Percentiles rank a stretch among this genome's conserved stretches.
Evolutionary conservation across 257 asterid species (phyloP).

Genomic region (Anisodus acutangulus): DNA sequence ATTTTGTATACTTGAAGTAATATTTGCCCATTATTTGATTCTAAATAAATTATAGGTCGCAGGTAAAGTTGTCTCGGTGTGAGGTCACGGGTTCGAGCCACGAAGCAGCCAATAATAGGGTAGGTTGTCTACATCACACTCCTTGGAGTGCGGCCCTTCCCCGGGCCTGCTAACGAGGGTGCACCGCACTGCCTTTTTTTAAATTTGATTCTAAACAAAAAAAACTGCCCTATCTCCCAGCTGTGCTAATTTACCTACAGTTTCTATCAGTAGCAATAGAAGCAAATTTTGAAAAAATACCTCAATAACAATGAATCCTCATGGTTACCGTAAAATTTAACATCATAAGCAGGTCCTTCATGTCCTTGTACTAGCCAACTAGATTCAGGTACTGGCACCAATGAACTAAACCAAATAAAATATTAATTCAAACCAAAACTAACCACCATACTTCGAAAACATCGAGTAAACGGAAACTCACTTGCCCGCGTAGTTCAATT

Average conservation of each 20-base stretch:
- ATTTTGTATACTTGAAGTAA: not conserved
- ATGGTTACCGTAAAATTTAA: slow-evolving; percentile 61
- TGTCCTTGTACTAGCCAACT: slow-evolving; percentile 71
- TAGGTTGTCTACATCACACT: too few relatives aligned
- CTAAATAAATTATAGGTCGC: not conserved
- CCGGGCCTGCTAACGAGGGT: too few relatives aligned
- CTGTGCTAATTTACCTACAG: not conserved
- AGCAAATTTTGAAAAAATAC: slow-evolving; percentile 39
- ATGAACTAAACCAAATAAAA: slow-evolving; percentile 52
- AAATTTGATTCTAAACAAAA: not conserved
- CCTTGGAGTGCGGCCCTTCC: too few relatives aligned
- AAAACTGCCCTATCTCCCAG: not conserved
- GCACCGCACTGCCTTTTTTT: too few relatives aligned
- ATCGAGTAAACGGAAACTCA: slow-evolving; percentile 36
- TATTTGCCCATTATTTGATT: not conserved
- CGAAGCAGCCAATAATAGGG: too few relatives aligned
- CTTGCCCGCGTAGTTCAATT: not conserved
- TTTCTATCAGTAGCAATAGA: not conserved
- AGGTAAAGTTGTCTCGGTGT: too few relatives aligned
- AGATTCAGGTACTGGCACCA: slow-evolving; percentile 64
- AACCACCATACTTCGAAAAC: slow-evolving; percentile 55
- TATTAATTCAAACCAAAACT: slow-evolving; percentile 33
- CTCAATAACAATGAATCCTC: slow-evolving; percentile 78
- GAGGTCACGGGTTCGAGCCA: too few relatives aligned
- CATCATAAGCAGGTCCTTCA: slow-evolving; percentile 96